Percentiles rank a stretch among this genome's conserved stretches.
Evolutionary conservation across 768 basidiomycete genomes (phyloP).

Genomic region (Trametes meyenii): DNA sequence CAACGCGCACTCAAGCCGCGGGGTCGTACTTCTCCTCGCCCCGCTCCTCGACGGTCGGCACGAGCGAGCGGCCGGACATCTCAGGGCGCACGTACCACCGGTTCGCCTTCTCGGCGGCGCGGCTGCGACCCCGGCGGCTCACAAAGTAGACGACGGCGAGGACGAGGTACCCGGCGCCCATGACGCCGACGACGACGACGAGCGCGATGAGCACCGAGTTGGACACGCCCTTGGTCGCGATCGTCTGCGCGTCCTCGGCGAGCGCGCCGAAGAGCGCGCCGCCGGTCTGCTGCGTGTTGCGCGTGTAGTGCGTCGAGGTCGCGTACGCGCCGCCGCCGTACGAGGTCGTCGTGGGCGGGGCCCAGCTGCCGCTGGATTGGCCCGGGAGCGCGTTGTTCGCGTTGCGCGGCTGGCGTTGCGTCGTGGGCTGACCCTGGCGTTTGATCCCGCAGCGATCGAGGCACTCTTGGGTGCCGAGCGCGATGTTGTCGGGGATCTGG

Average conservation of each 20-base stretch:
- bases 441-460: slow-evolving; percentile 32
- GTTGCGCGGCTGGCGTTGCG: slow-evolving; percentile 34
- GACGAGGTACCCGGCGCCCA: slow-evolving; percentile 28
- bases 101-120: slow-evolving; percentile 11
- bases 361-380: slow-evolving; percentile 1
- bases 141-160: slow-evolving; percentile 26
- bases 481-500: slow-evolving; percentile 37
- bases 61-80: slow-evolving; percentile 26
- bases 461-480: slow-evolving; percentile 33
- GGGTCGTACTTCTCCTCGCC: slow-evolving; percentile 22
- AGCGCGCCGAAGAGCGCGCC: slow-evolving; percentile 23
- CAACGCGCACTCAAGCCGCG: slow-evolving; percentile 2
- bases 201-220: slow-evolving; percentile 24
- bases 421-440: slow-evolving; percentile 29
- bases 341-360: slow-evolving; percentile 7
- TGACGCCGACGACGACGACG: slow-evolving; percentile 25
- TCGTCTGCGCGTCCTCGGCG: slow-evolving; percentile 17
- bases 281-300: slow-evolving; percentile 14
- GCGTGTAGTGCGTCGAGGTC: slow-evolving; percentile 23
- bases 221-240: slow-evolving; percentile 12
- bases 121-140: slow-evolving; percentile 11
- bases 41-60: slow-evolving; percentile 18
- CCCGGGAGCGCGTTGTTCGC: slow-evolving; percentile 31
- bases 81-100: slow-evolving; percentile 26
- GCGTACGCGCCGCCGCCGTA: slow-evolving; percentile 6